A percentile compares a stretch with the other conserved stretches of the same genome.
phyloP scores from a whole-genome alignment of 345 rosid species.

The Bruguiera parviflora region DNA sequence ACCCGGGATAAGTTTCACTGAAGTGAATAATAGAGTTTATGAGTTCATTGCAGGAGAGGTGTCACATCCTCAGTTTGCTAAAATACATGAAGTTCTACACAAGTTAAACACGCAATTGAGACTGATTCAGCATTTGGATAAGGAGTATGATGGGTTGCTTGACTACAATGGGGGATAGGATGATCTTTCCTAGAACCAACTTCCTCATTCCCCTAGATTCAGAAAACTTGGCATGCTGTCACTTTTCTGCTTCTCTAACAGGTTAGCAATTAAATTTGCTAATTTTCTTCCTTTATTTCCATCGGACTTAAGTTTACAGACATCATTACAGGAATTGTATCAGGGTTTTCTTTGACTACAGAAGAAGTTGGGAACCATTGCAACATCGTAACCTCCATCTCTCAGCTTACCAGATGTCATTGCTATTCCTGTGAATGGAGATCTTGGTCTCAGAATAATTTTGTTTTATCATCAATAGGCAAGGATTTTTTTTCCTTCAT shows the following conservation, averaged over 20 bases:
- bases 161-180: constrained; percentile 21
- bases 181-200: background rate
- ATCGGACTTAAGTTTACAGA: background rate
- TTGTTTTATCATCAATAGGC: no score
- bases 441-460: background rate
- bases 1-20: constrained; percentile 65
- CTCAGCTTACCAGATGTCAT: background rate
- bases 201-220: background rate
- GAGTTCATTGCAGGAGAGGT: constrained; percentile 53
- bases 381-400: background rate
- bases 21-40: constrained; percentile 42
- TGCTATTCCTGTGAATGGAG: background rate
- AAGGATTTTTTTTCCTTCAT: no score
- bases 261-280: background rate
- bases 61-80: constrained; percentile 40
- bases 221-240: background rate
- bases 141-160: constrained; percentile 16
- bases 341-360: background rate
- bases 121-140: constrained; percentile 16
- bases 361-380: background rate
- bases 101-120: constrained; percentile 39
- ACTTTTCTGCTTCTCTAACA: background rate
- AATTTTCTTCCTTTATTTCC: constrained; percentile 4
- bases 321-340: no score
- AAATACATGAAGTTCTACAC: constrained; percentile 35